phyloP scores from a whole-genome alignment of 345 rosid genomes.

The Pistacia atlantica region DNA sequence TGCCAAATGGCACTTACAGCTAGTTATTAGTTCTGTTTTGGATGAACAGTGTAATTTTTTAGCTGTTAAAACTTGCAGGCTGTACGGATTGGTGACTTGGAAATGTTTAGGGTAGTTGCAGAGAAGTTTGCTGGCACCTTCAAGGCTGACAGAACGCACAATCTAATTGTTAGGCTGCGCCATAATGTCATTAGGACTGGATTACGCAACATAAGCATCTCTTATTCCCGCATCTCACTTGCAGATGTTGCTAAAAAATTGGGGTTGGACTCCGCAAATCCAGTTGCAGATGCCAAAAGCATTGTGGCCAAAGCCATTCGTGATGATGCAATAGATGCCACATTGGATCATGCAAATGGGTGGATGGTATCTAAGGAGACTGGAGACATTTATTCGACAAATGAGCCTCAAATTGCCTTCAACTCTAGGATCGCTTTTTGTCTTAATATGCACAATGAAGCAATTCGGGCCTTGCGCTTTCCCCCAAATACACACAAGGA shows the following conservation, averaged over 20 bases:
- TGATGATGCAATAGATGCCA: slow-evolving; percentile 89
- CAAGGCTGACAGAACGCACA: slow-evolving; percentile 61
- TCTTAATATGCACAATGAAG: slow-evolving; percentile 90
- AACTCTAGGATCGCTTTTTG: slow-evolving; percentile 88
- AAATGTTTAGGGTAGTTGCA: slow-evolving; percentile 70
- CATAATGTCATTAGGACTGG: slow-evolving; percentile 89
- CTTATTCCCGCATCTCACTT: slow-evolving; percentile 72
- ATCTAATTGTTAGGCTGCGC: slow-evolving; percentile 68
- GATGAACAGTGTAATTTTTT: slow-evolving; percentile 7
- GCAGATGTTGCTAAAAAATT: slow-evolving; percentile 68
- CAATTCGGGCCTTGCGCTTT: slow-evolving; percentile 68
- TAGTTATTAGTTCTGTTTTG: neutral
- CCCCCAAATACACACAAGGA: slow-evolving; percentile 79
- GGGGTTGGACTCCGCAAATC: slow-evolving; percentile 57
- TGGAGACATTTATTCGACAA: slow-evolving; percentile 84
- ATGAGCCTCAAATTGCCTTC: slow-evolving; percentile 86
- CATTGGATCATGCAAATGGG: slow-evolving; percentile 66
- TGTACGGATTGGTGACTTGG: slow-evolving; percentile 88
- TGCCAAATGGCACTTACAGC: neutral
- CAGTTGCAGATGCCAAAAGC: slow-evolving; percentile 83
- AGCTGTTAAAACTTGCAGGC: slow-evolving; percentile 49
- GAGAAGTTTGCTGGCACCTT: slow-evolving; percentile 70
- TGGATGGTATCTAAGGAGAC: slow-evolving; percentile 88
- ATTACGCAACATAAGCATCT: slow-evolving; percentile 73
- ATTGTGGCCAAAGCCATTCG: slow-evolving; percentile 82